Conservation (phyloP, 179 eudicot species). For the Actinidia chinensis region DNA sequence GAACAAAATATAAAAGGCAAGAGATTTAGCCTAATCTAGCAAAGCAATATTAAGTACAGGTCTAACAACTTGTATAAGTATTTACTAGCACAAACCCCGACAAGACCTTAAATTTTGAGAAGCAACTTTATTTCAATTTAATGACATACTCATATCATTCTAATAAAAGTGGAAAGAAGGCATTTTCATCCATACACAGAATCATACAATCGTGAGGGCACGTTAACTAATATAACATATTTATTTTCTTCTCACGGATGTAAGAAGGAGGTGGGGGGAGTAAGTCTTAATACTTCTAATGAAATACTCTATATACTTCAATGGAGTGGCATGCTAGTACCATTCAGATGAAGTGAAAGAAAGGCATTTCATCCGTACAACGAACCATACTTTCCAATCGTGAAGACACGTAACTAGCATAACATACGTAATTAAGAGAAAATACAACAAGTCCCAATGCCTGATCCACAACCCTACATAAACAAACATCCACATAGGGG, state of each 20-base stretch:
- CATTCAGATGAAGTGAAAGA: too few relatives aligned
- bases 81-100: too few relatives aligned
- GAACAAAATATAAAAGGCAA: background rate
- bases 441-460: too few relatives aligned
- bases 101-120: background rate
- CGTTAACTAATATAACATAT: background rate
- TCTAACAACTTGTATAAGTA: background rate
- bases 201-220: background rate
- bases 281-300: too few relatives aligned
- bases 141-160: background rate
- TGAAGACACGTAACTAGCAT: too few relatives aligned
- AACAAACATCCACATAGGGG: background rate
- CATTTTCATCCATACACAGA: background rate
- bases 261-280: background rate
- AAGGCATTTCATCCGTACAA: too few relatives aligned
- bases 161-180: background rate
- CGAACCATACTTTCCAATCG: too few relatives aligned
- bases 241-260: background rate
- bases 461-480: too few relatives aligned
- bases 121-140: background rate
- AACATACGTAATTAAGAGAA: too few relatives aligned
- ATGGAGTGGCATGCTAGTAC: too few relatives aligned
- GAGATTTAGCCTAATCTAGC: background rate
- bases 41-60: background rate
- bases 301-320: too few relatives aligned